A percentile compares a stretch with the other conserved stretches of the same genome.
phyloP scores from a whole-genome alignment of 495 filamentous ascomycete genomes.

The Penicillium fimorum region DNA sequence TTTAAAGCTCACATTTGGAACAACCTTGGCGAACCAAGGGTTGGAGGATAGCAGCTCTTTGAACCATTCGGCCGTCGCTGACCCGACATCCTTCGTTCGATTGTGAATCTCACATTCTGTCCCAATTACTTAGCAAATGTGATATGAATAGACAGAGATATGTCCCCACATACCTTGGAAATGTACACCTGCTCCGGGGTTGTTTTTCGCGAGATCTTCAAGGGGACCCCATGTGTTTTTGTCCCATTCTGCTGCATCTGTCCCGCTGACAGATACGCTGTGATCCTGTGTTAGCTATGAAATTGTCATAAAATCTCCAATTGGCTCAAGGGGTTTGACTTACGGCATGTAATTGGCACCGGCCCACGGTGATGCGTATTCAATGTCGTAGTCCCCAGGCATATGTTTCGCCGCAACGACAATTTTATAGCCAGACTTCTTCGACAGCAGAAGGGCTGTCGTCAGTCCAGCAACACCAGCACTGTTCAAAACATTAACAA shows the following conservation, averaged over 20 bases:
- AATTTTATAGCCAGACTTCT: not conserved
- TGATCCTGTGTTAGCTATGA: not conserved
- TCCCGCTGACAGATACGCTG: conserved; percentile 10
- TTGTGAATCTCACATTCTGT: conserved; percentile 48
- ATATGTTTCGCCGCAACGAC: conserved; percentile 54
- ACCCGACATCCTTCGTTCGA: conserved; percentile 51
- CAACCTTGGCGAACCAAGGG: conserved; percentile 72
- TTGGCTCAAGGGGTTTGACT: not conserved
- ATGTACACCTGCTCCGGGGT: conserved; percentile 81
- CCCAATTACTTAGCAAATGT: conserved; percentile 28
- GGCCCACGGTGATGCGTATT: conserved; percentile 90
- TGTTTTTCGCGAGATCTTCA: conserved; percentile 55
- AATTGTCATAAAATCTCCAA: not conserved
- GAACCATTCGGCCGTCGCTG: conserved; percentile 47
- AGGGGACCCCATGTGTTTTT: conserved; percentile 59
- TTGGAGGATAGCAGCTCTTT: conserved; percentile 56
- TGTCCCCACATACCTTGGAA: conserved; percentile 54
- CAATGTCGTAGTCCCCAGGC: conserved; percentile 92
- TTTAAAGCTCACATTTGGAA: conserved; percentile 55
- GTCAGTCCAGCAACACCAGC: too few species aligned
- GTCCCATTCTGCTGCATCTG: conserved; percentile 47
- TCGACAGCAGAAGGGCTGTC: too few species aligned
- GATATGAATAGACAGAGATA: conserved; percentile 16
- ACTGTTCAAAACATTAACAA: too few species aligned
- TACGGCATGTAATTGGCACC: conserved; percentile 86